These are phyloP conservation scores for Podospora tetraspora DNA, from an alignment of 495 filamentous ascomycete species.

Conservation along the genomic window DNA sequence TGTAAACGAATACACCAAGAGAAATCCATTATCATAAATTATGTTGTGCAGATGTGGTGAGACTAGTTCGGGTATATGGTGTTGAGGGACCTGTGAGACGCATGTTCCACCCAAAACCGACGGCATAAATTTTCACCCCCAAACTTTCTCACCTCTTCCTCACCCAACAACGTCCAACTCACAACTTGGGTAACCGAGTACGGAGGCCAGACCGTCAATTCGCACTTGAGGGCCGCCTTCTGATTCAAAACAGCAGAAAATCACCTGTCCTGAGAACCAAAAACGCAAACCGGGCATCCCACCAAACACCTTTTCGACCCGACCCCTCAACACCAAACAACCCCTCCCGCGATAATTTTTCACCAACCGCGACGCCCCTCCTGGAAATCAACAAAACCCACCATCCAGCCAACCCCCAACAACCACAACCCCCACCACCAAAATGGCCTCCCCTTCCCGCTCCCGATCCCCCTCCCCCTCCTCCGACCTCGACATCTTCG, in stretches of 20 bases:
- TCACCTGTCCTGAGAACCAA: neutral
- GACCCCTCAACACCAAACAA: neutral
- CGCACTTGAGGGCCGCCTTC: no score
- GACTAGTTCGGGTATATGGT: neutral
- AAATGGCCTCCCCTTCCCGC: neutral
- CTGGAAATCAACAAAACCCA: neutral
- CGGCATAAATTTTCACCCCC: neutral
- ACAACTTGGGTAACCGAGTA: neutral
- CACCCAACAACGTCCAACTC: neutral
- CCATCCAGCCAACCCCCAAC: no score
- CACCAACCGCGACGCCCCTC: neutral
- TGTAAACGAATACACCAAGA: neutral
- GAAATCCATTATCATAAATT: neutral
- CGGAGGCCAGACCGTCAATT: neutral
- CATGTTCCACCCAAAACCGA: neutral
- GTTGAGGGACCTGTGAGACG: neutral
- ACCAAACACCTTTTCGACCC: neutral
- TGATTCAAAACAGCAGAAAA: no score
- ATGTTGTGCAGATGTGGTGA: neutral
- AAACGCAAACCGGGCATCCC: neutral
- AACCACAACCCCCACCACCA: neutral
- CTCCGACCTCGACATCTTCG: conserved; percentile 44
- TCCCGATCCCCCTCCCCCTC: neutral
- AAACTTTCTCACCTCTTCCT: neutral
- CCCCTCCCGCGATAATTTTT: neutral